These are phyloP conservation scores for Plantago elongata DNA, from an alignment of 257 asterid species.

Conservation along the genomic window DNA sequence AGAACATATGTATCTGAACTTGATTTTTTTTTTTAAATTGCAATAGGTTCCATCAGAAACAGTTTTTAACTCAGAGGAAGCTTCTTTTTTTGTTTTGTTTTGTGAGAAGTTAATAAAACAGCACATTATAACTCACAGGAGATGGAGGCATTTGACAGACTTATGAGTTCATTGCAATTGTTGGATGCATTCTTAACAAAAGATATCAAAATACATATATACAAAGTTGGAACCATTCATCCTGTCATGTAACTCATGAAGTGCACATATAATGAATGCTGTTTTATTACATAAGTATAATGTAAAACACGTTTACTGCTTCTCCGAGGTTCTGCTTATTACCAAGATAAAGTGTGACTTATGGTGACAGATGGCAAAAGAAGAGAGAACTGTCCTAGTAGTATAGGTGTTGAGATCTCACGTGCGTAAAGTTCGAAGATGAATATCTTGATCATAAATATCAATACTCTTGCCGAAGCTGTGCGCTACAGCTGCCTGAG, in stretches of 20 bases:
- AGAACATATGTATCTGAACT: slow-evolving; percentile 11
- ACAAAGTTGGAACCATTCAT: background rate
- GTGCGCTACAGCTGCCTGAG: slow-evolving; percentile 85
- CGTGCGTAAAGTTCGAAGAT: slow-evolving; percentile 74
- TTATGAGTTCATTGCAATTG: background rate
- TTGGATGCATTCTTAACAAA: background rate
- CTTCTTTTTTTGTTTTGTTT: no score
- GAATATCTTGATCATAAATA: slow-evolving; percentile 91
- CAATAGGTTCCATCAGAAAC: slow-evolving; percentile 6
- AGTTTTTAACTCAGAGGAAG: no score
- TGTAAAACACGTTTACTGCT: background rate
- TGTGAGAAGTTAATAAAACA: no score
- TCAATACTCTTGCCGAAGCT: slow-evolving; percentile 78
- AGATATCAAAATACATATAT: background rate
- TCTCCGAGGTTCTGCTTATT: background rate
- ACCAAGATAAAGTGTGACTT: background rate
- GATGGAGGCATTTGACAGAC: background rate
- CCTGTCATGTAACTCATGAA: no score
- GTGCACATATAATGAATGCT: background rate
- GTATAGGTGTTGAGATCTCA: slow-evolving; percentile 32
- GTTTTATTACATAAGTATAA: background rate
- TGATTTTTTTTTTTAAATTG: background rate
- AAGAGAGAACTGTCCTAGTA: background rate
- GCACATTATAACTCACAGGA: background rate
- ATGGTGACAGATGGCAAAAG: background rate